Evolutionary conservation across 2,329 filamentous ascomycete species (phyloP).

Genomic region (Fusarium paranaense): DNA sequence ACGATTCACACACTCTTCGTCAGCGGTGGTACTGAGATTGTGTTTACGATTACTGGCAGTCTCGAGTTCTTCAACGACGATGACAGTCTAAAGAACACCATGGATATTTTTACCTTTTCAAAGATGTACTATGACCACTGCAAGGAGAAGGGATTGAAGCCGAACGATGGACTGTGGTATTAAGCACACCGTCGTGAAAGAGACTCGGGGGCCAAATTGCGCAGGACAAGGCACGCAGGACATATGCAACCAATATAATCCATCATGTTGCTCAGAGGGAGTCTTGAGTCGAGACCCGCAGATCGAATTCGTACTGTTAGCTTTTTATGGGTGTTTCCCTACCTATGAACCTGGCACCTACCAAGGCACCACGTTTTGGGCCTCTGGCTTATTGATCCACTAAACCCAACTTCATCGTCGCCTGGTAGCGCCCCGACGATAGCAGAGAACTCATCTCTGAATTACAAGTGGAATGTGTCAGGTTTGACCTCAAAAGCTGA

Average conservation of each 20-base stretch:
- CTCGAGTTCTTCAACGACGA: slow-evolving; percentile 44
- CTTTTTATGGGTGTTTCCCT: not conserved
- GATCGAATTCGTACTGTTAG: not conserved
- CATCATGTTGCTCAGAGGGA: not conserved
- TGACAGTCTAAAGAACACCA: slow-evolving; percentile 35
- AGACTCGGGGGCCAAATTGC: too few relatives aligned
- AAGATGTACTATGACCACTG: slow-evolving; percentile 35
- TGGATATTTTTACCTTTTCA: slow-evolving; percentile 40
- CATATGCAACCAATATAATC: too few relatives aligned
- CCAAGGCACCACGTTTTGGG: not conserved
- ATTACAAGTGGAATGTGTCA: not conserved
- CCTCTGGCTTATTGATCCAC: not conserved
- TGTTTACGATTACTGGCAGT: slow-evolving; percentile 41
- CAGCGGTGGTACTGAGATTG: slow-evolving; percentile 38
- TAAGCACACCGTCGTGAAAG: not conserved
- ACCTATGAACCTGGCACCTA: too few relatives aligned
- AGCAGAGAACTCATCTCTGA: not conserved
- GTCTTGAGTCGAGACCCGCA: not conserved
- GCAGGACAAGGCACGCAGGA: too few relatives aligned
- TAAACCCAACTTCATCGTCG: not conserved
- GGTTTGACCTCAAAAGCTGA: not conserved
- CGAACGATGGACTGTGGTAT: slow-evolving; percentile 29
- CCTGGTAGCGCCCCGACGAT: not conserved
- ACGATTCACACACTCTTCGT: slow-evolving; percentile 40
- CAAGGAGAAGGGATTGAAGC: slow-evolving; percentile 30